Evolutionary conservation across 2,329 filamentous ascomycete species (phyloP).

Genomic region (Penicillium sp.): DNA sequence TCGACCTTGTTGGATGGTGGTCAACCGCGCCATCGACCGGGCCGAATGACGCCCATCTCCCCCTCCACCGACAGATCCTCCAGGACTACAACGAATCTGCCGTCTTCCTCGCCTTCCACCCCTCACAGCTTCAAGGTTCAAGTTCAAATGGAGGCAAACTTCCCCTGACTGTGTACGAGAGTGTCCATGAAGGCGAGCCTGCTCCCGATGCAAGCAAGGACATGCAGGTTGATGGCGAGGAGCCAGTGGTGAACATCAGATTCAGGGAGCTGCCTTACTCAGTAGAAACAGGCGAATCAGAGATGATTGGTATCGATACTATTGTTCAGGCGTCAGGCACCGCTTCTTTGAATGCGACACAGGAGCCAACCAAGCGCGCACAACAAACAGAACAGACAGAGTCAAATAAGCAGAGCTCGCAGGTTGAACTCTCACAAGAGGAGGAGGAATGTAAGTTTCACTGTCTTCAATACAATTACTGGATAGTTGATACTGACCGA

Average conservation of each 20-base stretch:
- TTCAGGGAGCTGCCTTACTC: constrained; percentile 84
- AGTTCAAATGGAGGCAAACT: constrained; percentile 71
- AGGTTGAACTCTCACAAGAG: constrained; percentile 52
- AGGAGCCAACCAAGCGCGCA: constrained; percentile 13
- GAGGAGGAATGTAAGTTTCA: constrained; percentile 60
- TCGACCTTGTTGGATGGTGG: constrained; percentile 92
- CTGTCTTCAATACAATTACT: not conserved
- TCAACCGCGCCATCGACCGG: constrained; percentile 72
- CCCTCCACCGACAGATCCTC: constrained; percentile 76
- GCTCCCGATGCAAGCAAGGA: constrained; percentile 58
- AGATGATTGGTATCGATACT: constrained; percentile 97
- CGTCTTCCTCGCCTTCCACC: constrained; percentile 85
- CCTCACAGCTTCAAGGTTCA: constrained; percentile 55
- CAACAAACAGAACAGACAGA: constrained; percentile 19
- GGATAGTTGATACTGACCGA: constrained; percentile 16
- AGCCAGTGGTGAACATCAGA: constrained; percentile 60
- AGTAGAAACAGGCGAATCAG: constrained; percentile 89
- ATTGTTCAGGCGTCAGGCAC: constrained; percentile 82
- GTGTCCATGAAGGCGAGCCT: constrained; percentile 71
- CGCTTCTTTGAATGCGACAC: constrained; percentile 60
- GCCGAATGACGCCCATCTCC: constrained; percentile 65
- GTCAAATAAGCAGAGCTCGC: constrained; percentile 31
- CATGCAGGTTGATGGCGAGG: constrained; percentile 69
- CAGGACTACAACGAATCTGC: constrained; percentile 76
- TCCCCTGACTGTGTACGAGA: constrained; percentile 89